A percentile compares a stretch with the other conserved stretches of the same genome.
Conservation (phyloP, 2,329 filamentous ascomycete genomes). For the Scedosporium dehoogii region DNA sequence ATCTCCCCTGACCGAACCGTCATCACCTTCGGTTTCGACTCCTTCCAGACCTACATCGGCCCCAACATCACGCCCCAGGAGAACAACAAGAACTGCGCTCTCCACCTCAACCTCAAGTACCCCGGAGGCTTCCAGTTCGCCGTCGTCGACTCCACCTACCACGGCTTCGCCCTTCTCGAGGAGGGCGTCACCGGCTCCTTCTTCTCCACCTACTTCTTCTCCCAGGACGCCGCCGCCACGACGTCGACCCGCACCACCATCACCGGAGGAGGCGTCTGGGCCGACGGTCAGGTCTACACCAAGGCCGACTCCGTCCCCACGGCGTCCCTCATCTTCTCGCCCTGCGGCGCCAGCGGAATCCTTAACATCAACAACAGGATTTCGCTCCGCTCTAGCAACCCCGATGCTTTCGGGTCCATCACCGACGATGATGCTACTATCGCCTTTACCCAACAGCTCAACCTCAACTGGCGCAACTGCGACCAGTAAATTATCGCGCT, state of each 20-base stretch:
- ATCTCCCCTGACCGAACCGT: conserved; percentile 33
- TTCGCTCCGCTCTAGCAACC: conserved; percentile 21
- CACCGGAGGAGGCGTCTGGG: conserved; percentile 30
- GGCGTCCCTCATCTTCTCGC: conserved; percentile 32
- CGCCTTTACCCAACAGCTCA: conserved; percentile 27
- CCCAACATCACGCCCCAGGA: conserved; percentile 25
- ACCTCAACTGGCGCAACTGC: conserved; percentile 21
- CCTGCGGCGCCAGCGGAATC: conserved; percentile 33
- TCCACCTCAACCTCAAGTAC: conserved; percentile 35
- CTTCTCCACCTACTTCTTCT: conserved; percentile 38
- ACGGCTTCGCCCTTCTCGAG: conserved; percentile 37
- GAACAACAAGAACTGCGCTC: conserved; percentile 36
- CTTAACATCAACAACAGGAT: conserved; percentile 31
- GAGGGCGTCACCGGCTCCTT: conserved; percentile 31
- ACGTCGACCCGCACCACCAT: conserved; percentile 34
- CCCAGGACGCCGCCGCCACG: conserved; percentile 31
- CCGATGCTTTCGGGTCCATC: conserved; percentile 22
- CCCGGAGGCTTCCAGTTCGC: conserved; percentile 36
- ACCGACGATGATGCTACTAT: conserved; percentile 29
- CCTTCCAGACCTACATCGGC: conserved; percentile 37
- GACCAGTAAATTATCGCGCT: background rate
- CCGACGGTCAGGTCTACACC: conserved; percentile 33
- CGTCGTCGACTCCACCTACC: conserved; percentile 36
- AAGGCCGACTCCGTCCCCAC: conserved; percentile 34
- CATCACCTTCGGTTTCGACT: conserved; percentile 36